Evolutionary conservation across 2,329 filamentous ascomycete genomes (phyloP), one percentile per base, ranked within the genome.

Genomic region (Claviceps quebecensis): DNA sequence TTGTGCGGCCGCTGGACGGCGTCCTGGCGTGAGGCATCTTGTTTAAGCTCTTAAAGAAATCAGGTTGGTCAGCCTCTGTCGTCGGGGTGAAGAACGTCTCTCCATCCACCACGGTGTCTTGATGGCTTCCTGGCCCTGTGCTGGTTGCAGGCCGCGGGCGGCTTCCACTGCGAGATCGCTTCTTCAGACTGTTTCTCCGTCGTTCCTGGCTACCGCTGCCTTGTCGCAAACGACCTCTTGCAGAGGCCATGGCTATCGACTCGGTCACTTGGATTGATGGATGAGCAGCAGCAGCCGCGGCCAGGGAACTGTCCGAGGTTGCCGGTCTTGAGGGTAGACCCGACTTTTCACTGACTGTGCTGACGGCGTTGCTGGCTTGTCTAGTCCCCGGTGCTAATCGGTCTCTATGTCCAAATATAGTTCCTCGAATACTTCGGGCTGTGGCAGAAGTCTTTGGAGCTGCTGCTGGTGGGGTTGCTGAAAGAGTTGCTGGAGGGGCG

Each of bases 231-330:
- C 67, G 68, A 16, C 16, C 13, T 22, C 29, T 36, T 5, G 37
- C 52, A 51, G 56, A 61, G 57, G 54, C 51, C 19, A 65, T 69
- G 52, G 68, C 77, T 58, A 67, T 76, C 52, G 87, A 85, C 53
- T 80, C 78, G 0, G 83, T 93, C 26, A 94, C 76, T 52, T 93
- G 86, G 54, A 94, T 90, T 1, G 81, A 75, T 2, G 88, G 87
- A 36, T 83, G 75, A 19, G 60, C 71, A 5, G 65, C 16, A 11
- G n/a, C 29, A 26, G 41, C 41, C 14, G 22, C 5, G 22, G 43
- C 16, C 8, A 14, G 22, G 16, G 70, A 73, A 51, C 72, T 75
- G 54, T 73, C 71, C 11, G 69, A 67, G 3, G 76, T 71, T 13
- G 63, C 60, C n/a, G 59, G 66, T 48, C 63, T 56, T 3, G 60